Base-by-base conservation (phyloP, 2,329 filamentous ascomycete species). In the Lachnellula arida region DNA sequence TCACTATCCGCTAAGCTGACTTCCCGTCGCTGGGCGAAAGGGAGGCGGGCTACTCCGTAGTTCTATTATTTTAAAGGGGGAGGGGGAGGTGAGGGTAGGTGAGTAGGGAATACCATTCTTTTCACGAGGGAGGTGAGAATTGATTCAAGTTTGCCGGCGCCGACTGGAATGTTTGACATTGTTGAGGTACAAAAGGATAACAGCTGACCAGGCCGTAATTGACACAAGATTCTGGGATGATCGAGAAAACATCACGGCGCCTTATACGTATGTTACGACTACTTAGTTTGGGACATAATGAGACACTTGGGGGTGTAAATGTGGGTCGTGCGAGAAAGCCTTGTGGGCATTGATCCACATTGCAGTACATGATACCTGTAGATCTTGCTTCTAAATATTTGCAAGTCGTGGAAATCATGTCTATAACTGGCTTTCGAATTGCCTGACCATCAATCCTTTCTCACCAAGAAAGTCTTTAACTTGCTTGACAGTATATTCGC, bases 401-500 rank as follows among this genome's bases (percentile, higher is more conserved):
- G 28, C 28, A 32, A 32, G 28, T 14, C 42, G n/a, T n/a, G n/a
- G n/a, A n/a, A n/a, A n/a, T 44, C n/a, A 44, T 14, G 12, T 60
- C 53, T 57, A 65, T 35, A 64, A 39, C 46, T 65, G 59, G 34
- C 60, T 63, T 48, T 97, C 93, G 67, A 88, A 91, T 56, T 85
- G 82, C 60, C 94, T 81, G n/a, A 97, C 87, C 55, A 90, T 72
- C 56, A 96, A 77, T 0, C 89, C 89, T 67, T 85, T 82, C 37
- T 80, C 77, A 23, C 78, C 78, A 57, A 99, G 73, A 68, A 89
- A 82, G 57, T 95, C 87, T 75, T 99, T 99, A 48, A 99, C 94
- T 68, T 97, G 86, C 71, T 85, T 86, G 15, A 99, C 93, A 0
- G 92, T 96, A 73, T 93, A 99, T 76, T 99, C 93, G 39, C 88